phyloP scores from a whole-genome alignment of 495 filamentous ascomycete genomes.

The Trichoderma asperelloides region DNA sequence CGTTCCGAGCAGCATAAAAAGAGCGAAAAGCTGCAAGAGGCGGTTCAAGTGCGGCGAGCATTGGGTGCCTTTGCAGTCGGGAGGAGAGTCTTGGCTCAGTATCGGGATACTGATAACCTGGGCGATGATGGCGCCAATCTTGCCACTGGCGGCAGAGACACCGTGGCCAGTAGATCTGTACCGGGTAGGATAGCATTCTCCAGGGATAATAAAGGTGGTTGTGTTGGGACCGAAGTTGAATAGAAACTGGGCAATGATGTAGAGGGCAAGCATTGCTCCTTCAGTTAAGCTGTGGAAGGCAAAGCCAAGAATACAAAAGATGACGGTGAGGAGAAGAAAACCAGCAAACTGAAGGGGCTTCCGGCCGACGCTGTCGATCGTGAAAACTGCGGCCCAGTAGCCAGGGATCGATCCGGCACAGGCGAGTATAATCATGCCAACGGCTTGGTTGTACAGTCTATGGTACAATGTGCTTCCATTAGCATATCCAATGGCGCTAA shows the following conservation, averaged over 20 bases:
- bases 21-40: slow-evolving; percentile 69
- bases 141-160: slow-evolving; percentile 68
- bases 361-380: slow-evolving; percentile 62
- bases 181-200: slow-evolving; percentile 72
- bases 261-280: slow-evolving; percentile 47
- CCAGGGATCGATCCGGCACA: slow-evolving; percentile 71
- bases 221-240: slow-evolving; percentile 54
- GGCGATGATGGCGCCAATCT: slow-evolving; percentile 64
- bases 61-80: slow-evolving; percentile 31
- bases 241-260: slow-evolving; percentile 58
- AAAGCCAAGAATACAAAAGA: slow-evolving; percentile 59
- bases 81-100: slow-evolving; percentile 30
- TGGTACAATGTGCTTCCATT: slow-evolving; percentile 55
- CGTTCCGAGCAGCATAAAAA: slow-evolving; percentile 66
- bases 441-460: slow-evolving; percentile 57
- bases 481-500: slow-evolving; percentile 55
- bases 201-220: slow-evolving; percentile 74
- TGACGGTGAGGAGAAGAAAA: slow-evolving; percentile 53
- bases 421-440: slow-evolving; percentile 68
- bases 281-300: slow-evolving; percentile 39
- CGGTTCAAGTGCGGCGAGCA: slow-evolving; percentile 62
- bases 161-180: slow-evolving; percentile 70
- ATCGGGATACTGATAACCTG: slow-evolving; percentile 46
- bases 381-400: slow-evolving; percentile 66
- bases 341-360: slow-evolving; percentile 62